These are phyloP conservation scores for Candida chauliodis DNA, from an alignment of 805 yeast species.

Conservation along the genomic window DNA sequence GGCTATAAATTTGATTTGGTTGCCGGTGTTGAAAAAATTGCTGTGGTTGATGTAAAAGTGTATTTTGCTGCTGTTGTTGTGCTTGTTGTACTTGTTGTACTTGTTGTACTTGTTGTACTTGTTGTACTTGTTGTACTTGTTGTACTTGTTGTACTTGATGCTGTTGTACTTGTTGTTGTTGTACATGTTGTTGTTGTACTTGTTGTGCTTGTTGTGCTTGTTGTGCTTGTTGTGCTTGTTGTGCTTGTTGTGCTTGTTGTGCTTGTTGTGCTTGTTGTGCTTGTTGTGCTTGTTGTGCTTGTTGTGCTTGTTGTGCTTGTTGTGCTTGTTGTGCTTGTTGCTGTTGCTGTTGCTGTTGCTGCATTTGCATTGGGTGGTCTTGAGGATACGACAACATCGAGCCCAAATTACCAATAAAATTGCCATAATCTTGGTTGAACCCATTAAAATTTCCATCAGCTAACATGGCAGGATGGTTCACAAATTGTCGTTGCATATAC, in stretches of 20 bases:
- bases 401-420: conserved; percentile 10
- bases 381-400: conserved; percentile 2
- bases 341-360: background rate
- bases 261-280: too few relatives aligned
- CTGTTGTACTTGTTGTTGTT: conserved; percentile 2
- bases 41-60: background rate
- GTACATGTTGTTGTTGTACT: background rate
- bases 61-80: background rate
- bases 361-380: background rate
- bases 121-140: background rate
- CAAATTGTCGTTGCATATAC: background rate
- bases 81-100: background rate
- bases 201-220: too few relatives aligned
- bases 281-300: background rate
- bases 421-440: conserved; percentile 9
- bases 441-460: background rate
- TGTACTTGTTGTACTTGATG: background rate
- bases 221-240: too few relatives aligned
- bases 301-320: background rate
- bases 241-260: too few relatives aligned
- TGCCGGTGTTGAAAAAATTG: background rate
- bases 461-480: background rate
- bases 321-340: conserved; percentile 6
- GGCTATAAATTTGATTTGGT: background rate
- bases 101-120: background rate